Percentiles rank a stretch among this genome's conserved stretches.
These are phyloP conservation scores for Proliferodiscus dingleyae DNA, from an alignment of 2,329 filamentous ascomycete species.

Conservation along the genomic window DNA sequence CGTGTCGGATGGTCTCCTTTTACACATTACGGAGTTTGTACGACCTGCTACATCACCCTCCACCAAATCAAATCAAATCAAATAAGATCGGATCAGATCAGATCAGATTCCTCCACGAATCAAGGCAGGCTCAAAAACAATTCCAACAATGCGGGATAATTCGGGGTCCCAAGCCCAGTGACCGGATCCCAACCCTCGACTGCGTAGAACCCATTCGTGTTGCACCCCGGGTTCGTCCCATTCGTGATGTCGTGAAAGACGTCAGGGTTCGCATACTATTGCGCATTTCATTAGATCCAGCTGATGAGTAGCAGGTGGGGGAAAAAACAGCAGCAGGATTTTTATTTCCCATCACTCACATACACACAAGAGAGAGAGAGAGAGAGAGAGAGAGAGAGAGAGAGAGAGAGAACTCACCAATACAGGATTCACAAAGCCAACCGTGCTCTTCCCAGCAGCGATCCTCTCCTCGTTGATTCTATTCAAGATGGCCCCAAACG, in stretches of 20 bases:
- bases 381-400: neutral
- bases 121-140: constrained; percentile 17
- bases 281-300: too few species aligned
- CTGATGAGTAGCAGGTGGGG: too few species aligned
- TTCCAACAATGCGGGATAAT: constrained; percentile 20
- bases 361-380: neutral
- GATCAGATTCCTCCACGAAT: too few species aligned
- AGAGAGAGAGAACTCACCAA: constrained; percentile 8
- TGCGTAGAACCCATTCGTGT: constrained; percentile 30
- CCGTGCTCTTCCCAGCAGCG: constrained; percentile 38
- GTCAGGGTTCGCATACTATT: constrained; percentile 21
- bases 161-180: constrained; percentile 27
- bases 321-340: neutral
- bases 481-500: constrained; percentile 51
- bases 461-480: constrained; percentile 58
- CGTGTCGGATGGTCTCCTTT: too few species aligned
- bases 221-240: constrained; percentile 30
- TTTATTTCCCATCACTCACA: too few species aligned
- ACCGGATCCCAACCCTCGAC: constrained; percentile 32
- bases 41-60: too few species aligned
- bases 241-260: constrained; percentile 27
- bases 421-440: constrained; percentile 49
- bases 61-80: too few species aligned
- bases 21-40: too few species aligned
- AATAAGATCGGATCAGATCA: too few species aligned